Percentiles rank a stretch among this genome's conserved stretches.
phyloP scores from a whole-genome alignment of 1,284 basidiomycete genomes.

The Rhodotorula glutinis region DNA sequence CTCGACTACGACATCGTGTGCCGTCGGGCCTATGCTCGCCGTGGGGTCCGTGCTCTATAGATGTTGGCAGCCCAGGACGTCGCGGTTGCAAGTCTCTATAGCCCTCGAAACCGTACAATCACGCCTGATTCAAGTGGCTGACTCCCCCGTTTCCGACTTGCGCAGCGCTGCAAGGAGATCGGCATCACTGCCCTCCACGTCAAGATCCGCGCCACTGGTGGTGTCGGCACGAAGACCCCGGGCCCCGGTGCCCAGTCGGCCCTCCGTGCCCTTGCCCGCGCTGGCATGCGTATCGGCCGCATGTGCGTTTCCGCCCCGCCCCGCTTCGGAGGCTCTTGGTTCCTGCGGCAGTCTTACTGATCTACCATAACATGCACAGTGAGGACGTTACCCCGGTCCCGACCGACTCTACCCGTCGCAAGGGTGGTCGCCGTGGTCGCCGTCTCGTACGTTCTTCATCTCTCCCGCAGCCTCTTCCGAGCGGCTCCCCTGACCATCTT shows the following conservation, averaged over 20 bases:
- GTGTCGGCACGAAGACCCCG: constrained; percentile 97
- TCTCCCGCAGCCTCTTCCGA: not conserved
- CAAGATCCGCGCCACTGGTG: constrained; percentile 97
- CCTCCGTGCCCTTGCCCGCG: constrained; percentile 95
- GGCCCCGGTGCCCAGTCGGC: constrained; percentile 98
- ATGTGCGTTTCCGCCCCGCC: constrained; percentile 67
- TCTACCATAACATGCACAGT: not conserved
- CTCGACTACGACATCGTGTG: too few relatives aligned
- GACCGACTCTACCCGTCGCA: constrained; percentile 94
- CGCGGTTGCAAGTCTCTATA: not conserved
- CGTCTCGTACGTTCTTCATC: constrained; percentile 59
- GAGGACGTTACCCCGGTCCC: constrained; percentile 86
- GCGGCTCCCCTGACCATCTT: too few relatives aligned
- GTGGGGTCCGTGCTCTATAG: too few relatives aligned
- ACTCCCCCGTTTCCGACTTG: constrained; percentile 45
- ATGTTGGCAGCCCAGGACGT: constrained; percentile 17
- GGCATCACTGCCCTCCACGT: constrained; percentile 96
- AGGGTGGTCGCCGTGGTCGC: constrained; percentile 99
- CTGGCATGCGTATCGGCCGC: constrained; percentile 96
- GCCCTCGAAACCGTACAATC: not conserved
- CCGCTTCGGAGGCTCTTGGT: not conserved
- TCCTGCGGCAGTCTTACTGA: not conserved
- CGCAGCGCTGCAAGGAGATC: constrained; percentile 94
- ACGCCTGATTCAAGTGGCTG: not conserved
- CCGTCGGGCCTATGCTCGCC: too few relatives aligned